phyloP scores from a whole-genome alignment of 1,139 yeast species.

The Candida pseudocylindracea region DNA sequence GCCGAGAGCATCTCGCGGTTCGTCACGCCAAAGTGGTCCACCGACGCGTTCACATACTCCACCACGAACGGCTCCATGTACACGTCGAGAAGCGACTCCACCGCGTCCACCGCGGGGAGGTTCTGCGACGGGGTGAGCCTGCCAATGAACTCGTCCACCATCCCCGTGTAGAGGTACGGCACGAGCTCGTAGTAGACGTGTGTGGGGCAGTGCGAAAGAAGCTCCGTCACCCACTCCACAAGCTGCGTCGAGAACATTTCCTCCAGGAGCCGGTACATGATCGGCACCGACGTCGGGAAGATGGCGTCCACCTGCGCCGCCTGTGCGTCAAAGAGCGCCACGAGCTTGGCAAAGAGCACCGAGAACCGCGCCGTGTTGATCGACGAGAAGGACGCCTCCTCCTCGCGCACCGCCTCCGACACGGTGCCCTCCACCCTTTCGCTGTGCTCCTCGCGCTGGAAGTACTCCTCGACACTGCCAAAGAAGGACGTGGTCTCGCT shows the following conservation, averaged over 20 bases:
- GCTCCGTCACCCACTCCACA: constrained; percentile 10
- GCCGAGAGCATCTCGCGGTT: constrained; percentile 6
- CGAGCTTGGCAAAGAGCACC: constrained; percentile 9
- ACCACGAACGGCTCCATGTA: constrained; percentile 21
- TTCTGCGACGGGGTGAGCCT: constrained; percentile 14
- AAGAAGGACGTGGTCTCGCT: constrained; percentile 6
- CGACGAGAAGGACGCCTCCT: not conserved
- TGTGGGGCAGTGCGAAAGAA: constrained; percentile 10
- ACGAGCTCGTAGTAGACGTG: constrained; percentile 11
- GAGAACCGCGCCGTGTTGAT: constrained; percentile 7
- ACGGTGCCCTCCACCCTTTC: not conserved
- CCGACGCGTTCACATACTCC: constrained; percentile 22
- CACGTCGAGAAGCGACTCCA: constrained; percentile 20
- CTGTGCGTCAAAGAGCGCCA: constrained; percentile 14
- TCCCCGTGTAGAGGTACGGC: constrained; percentile 4
- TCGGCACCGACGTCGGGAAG: constrained; percentile 18
- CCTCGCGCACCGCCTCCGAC: not conserved
- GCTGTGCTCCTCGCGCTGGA: not conserved
- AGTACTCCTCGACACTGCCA: not conserved
- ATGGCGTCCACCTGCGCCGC: constrained; percentile 14
- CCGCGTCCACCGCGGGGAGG: constrained; percentile 9
- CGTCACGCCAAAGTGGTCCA: too few relatives aligned
- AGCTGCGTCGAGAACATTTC: constrained; percentile 20
- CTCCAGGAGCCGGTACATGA: constrained; percentile 26
- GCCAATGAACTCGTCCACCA: constrained; percentile 7